A percentile compares a stretch with the other conserved stretches of the same genome.
These are phyloP conservation scores for Neospora caninum DNA, from an alignment of 169 alveolate genomes.

Conservation along the genomic window DNA sequence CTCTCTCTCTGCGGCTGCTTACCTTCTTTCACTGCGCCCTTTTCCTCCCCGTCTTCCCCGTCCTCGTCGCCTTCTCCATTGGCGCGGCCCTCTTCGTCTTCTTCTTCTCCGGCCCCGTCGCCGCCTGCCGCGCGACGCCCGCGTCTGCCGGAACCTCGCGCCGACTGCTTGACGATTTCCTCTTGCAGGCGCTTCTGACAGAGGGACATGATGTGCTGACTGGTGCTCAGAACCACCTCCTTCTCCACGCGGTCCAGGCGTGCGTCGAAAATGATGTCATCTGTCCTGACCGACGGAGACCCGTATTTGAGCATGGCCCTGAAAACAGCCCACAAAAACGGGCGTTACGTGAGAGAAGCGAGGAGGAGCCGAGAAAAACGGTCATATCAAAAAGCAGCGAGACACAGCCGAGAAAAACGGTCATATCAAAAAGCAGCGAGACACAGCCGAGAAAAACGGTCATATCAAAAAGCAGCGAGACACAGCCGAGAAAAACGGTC, in stretches of 20 bases:
- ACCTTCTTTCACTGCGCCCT: constrained; percentile 45
- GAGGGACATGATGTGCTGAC: constrained; percentile 32
- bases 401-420: not conserved
- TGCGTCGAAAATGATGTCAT: constrained; percentile 43
- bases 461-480: not conserved
- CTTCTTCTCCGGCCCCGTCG: constrained; percentile 22
- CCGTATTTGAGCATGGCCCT: constrained; percentile 50
- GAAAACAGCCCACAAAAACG: not conserved
- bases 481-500: not conserved
- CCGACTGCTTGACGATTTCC: not conserved
- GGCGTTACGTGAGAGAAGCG: not conserved
- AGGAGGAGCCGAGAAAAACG: not conserved
- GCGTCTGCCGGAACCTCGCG: not conserved
- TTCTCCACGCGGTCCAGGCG: constrained; percentile 21
- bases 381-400: not conserved
- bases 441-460: not conserved
- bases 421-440: not conserved
- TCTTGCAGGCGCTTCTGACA: constrained; percentile 39
- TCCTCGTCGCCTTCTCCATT: constrained; percentile 36
- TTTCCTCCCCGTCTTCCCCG: constrained; percentile 44
- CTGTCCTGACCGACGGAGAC: not conserved
- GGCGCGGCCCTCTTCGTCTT: constrained; percentile 62
- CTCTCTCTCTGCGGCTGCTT: no score
- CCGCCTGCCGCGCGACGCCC: not conserved
- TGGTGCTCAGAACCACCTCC: constrained; percentile 15